phyloP scores from a whole-genome alignment of 2,329 filamentous ascomycete genomes.

The Xylaria sp. region DNA sequence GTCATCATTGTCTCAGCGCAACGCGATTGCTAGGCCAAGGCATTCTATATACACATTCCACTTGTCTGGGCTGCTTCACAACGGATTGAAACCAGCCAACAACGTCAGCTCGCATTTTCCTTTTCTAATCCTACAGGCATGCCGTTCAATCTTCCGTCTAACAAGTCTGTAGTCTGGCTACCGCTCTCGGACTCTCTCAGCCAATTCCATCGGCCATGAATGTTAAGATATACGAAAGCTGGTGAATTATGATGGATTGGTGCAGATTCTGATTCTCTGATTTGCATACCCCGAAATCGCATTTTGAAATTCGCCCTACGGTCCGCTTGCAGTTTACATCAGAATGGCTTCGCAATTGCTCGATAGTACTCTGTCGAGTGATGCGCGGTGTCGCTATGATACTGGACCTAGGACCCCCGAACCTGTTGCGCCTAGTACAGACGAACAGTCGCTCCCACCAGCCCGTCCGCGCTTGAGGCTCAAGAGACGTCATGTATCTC shows the following conservation, averaged over 20 bases:
- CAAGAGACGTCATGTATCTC: slow-evolving; percentile 60
- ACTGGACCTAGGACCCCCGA: slow-evolving; percentile 58
- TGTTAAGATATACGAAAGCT: slow-evolving; percentile 6
- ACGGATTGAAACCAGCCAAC: neutral
- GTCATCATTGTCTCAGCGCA: neutral
- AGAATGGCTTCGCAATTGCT: slow-evolving; percentile 53
- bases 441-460: slow-evolving; percentile 50
- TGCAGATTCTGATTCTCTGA: slow-evolving; percentile 16
- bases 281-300: slow-evolving; percentile 18
- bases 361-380: slow-evolving; percentile 51
- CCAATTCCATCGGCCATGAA: slow-evolving; percentile 19
- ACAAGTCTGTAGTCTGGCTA: slow-evolving; percentile 10
- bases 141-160: slow-evolving; percentile 2
- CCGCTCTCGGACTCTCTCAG: neutral
- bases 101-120: slow-evolving; percentile 2
- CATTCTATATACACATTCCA: neutral
- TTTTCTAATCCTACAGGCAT: neutral
- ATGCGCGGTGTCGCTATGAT: slow-evolving; percentile 46
- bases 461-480: slow-evolving; percentile 60
- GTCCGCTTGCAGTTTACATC: slow-evolving; percentile 7
- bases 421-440: slow-evolving; percentile 47
- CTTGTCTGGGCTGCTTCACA: neutral
- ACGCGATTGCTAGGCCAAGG: neutral
- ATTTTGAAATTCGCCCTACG: slow-evolving; percentile 5
- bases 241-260: slow-evolving; percentile 28